phyloP scores from a whole-genome alignment of 805 yeast genomes.

The Starmerella vaccinii region DNA sequence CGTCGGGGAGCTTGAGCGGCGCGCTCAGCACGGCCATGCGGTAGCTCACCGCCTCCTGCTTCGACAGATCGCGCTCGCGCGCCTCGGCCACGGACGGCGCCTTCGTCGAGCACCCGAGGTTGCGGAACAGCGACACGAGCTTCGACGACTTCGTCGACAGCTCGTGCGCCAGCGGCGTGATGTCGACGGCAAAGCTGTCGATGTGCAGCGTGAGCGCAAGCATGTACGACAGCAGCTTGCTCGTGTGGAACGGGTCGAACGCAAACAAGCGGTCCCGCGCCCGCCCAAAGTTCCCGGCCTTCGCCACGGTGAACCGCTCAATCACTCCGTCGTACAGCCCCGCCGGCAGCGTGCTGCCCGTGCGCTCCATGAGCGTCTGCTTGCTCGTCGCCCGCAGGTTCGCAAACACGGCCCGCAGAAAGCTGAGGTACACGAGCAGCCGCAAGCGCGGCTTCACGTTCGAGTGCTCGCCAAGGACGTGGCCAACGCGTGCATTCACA shows the following conservation, averaged over 20 bases:
- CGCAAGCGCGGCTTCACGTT: constrained; percentile 33
- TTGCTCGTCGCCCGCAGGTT: constrained; percentile 58
- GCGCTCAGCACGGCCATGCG: constrained; percentile 77
- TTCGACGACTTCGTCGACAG: constrained; percentile 69
- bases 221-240: constrained; percentile 70
- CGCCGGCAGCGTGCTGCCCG: constrained; percentile 61
- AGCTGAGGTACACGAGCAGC: constrained; percentile 67
- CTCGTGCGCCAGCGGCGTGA: constrained; percentile 76
- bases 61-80: constrained; percentile 31
- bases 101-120: constrained; percentile 73
- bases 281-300: constrained; percentile 54
- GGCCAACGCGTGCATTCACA: constrained; percentile 37
- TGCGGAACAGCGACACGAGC: constrained; percentile 56
- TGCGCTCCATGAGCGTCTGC: constrained; percentile 46
- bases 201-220: constrained; percentile 64
- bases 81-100: constrained; percentile 42
- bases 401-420: constrained; percentile 68
- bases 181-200: constrained; percentile 62
- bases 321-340: constrained; percentile 60
- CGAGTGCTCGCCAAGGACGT: constrained; percentile 37
- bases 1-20: constrained; percentile 81
- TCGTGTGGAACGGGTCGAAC: constrained; percentile 82
- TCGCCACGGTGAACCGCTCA: constrained; percentile 57
- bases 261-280: constrained; percentile 65
- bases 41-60: constrained; percentile 39